These are phyloP conservation scores for Suhomyces kunorum DNA, from an alignment of 1,139 yeast genomes.

Conservation along the genomic window DNA sequence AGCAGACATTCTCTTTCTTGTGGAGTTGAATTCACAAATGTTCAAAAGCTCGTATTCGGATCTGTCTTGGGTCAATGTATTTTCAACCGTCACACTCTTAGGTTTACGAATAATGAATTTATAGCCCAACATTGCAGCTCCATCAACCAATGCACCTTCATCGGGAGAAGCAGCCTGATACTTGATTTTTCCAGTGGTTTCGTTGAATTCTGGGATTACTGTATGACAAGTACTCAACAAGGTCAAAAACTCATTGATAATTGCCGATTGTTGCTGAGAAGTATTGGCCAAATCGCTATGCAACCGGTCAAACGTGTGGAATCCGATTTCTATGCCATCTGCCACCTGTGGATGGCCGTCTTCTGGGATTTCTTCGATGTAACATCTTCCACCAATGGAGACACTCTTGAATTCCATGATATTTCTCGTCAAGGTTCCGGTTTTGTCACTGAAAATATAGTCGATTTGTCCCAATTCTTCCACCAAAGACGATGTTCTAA, in stretches of 20 bases:
- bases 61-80: constrained; percentile 37
- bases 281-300: constrained; percentile 50
- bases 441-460: constrained; percentile 92
- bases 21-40: constrained; percentile 94
- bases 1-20: constrained; percentile 97
- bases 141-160: constrained; percentile 97
- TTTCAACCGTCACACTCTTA: constrained; percentile 69
- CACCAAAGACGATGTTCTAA: constrained; percentile 90
- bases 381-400: constrained; percentile 89
- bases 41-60: constrained; percentile 74
- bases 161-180: constrained; percentile 99
- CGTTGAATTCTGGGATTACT: constrained; percentile 85
- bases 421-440: constrained; percentile 93
- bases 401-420: constrained; percentile 97
- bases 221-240: constrained; percentile 93
- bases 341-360: constrained; percentile 70
- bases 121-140: constrained; percentile 89
- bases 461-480: constrained; percentile 97
- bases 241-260: constrained; percentile 81
- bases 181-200: constrained; percentile 62
- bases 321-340: constrained; percentile 85
- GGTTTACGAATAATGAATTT: constrained; percentile 86
- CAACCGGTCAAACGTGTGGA: constrained; percentile 69
- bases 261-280: constrained; percentile 51
- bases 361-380: constrained; percentile 87